Evolutionary conservation across 371 early-diverging fungal genomes (phyloP).

Genomic region (Mortierella sp.): DNA sequence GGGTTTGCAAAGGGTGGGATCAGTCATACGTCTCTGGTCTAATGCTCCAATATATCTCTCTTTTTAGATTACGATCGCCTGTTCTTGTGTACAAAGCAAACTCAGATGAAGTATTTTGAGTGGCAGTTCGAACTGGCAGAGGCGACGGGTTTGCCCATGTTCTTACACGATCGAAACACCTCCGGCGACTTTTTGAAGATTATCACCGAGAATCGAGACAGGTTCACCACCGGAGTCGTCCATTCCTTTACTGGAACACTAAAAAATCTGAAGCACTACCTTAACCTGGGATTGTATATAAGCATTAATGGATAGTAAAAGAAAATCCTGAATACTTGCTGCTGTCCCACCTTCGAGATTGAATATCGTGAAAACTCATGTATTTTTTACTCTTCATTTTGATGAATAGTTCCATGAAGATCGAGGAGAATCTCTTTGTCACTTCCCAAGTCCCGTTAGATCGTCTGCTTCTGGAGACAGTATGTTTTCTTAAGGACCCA

Average conservation of each 20-base stretch:
- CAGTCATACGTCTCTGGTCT: too few relatives aligned
- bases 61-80: conserved; percentile 87
- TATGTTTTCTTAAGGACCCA: too few relatives aligned
- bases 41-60: too few relatives aligned
- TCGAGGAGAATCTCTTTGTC: conserved; percentile 84
- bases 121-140: conserved; percentile 88
- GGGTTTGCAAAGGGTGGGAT: too few relatives aligned
- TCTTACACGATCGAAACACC: conserved; percentile 90
- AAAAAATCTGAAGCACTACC: conserved; percentile 78
- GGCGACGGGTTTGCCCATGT: conserved; percentile 83
- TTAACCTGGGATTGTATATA: conserved; percentile 90
- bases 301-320: conserved; percentile 96
- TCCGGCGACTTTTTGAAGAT: conserved; percentile 58
- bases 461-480: conserved; percentile 91
- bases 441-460: conserved; percentile 87
- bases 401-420: conserved; percentile 82
- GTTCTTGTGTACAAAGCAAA: conserved; percentile 82
- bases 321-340: too few relatives aligned
- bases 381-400: neutral
- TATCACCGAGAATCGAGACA: conserved; percentile 70
- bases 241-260: conserved; percentile 94
- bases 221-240: conserved; percentile 88
- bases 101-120: conserved; percentile 81
- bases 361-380: too few relatives aligned
- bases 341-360: neutral